Evolutionary conservation across 1,284 basidiomycete genomes (phyloP).

Genomic region (Moesziomyces antarcticus): DNA sequence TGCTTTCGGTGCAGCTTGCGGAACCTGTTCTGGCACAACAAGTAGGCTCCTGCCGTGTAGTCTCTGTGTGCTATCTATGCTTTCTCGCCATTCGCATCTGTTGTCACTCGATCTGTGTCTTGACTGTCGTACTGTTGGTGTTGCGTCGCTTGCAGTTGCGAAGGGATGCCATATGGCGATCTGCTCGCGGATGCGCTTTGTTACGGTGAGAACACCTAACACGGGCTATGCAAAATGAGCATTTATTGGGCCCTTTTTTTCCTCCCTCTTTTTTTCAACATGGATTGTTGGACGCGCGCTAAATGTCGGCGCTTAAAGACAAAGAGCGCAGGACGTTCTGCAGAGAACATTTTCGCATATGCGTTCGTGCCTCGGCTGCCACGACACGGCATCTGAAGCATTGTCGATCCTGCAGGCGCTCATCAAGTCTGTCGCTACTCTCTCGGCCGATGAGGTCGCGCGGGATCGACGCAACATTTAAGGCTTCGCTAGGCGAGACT

Average conservation of each 20-base stretch:
- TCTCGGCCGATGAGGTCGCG: background rate
- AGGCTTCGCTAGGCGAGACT: background rate
- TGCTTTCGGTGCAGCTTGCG: constrained; percentile 44
- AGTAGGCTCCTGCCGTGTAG: constrained; percentile 30
- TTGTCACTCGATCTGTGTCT: background rate
- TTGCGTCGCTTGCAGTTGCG: no score
- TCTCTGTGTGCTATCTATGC: background rate
- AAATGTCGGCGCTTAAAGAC: background rate
- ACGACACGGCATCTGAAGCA: no score
- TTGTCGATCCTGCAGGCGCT: background rate
- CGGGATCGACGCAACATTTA: no score
- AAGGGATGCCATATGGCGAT: no score
- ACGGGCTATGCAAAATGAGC: no score
- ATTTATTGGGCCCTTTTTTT: no score
- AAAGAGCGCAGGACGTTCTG: background rate
- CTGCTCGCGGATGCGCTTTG: no score
- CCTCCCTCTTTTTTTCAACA: background rate
- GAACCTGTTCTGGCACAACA: constrained; percentile 67
- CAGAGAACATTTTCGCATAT: background rate
- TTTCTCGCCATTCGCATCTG: background rate
- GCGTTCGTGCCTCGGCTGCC: background rate
- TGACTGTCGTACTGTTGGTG: no score
- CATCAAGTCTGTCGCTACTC: background rate
- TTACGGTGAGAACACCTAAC: no score
- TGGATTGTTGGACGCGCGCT: background rate